Evolutionary conservation across 202 grass and related monocot species (phyloP), one percentile per base, ranked within the genome.

Genomic region (Musa balbisiana): DNA sequence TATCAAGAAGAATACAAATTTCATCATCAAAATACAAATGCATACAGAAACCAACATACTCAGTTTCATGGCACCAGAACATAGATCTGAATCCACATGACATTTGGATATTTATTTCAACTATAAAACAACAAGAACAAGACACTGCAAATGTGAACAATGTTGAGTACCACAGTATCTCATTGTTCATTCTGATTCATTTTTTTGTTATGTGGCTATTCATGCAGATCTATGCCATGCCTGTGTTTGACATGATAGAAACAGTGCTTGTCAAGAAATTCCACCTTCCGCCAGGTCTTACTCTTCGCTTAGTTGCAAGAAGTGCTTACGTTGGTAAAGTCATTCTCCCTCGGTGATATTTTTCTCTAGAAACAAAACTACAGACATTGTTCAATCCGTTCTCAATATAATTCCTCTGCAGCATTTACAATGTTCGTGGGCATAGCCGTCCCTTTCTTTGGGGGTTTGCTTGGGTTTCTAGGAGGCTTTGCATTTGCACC

Each of bases 201-300:
- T 43, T 43, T 5, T 43, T 43, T 43, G 33, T 43, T 6, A 43
- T 43, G 33, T 43, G 33, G 33, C 4, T 43, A 43, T 80, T 22
- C 23, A 10, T 80, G 59, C 78, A 93, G 89, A 89, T 96, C 16
- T 96, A 89, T 49, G 92, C 92, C 3, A 92, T 96, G 89, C 92
- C 92, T 6, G 92, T 96, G 3, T 96, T 89, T 55, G 89, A 96
- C 73, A 96, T 96, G 92, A 73, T 96, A 4, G 92, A 96, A 74
- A 89, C 92, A 2, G 82, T 92, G 53, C 87, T 96, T 0, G 89
- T 92, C 23, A 89, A 92, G 73, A 64, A 92, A 82, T 80, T 92
- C 2, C 43, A 71, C 6, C 87, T 92, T 14, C 82, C 20, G 71
- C 89, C 92, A 1, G 76, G 89, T 0, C 4, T 82, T 51, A 75